A percentile compares a stretch with the other conserved stretches of the same genome.
Conservation (phyloP, 371 early-diverging fungal species). For the Mortierella sp. region DNA sequence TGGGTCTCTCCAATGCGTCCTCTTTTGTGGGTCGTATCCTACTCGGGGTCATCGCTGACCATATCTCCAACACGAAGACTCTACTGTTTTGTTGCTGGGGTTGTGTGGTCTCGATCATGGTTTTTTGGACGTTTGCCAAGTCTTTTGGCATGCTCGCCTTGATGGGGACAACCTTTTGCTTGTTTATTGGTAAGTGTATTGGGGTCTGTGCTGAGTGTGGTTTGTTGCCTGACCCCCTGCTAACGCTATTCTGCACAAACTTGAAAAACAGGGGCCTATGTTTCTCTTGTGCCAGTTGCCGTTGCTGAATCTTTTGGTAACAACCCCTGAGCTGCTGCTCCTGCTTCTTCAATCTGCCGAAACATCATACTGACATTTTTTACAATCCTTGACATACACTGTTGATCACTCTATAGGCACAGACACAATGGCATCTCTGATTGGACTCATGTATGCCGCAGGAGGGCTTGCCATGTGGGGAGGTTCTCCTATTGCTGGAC, state of each 20-base stretch:
- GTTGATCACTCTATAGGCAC: too few relatives aligned
- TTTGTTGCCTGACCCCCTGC: too few relatives aligned
- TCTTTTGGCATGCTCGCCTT: slow-evolving; percentile 57
- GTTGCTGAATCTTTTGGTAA: slow-evolving; percentile 64
- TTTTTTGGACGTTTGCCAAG: slow-evolving; percentile 71
- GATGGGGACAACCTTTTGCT: slow-evolving; percentile 69
- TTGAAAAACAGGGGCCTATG: slow-evolving; percentile 61
- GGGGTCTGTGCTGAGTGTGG: too few relatives aligned
- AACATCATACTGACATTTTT: too few relatives aligned
- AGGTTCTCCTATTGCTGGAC: slow-evolving; percentile 59
- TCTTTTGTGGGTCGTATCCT: slow-evolving; percentile 65
- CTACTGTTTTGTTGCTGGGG: slow-evolving; percentile 54
- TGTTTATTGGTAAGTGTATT: slow-evolving; percentile 35
- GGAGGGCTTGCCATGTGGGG: slow-evolving; percentile 51
- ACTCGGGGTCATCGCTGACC: slow-evolving; percentile 62
- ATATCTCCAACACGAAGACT: slow-evolving; percentile 66
- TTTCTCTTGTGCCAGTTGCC: slow-evolving; percentile 59
- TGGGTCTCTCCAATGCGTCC: slow-evolving; percentile 64
- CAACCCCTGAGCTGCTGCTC: too few relatives aligned
- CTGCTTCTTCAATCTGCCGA: too few relatives aligned
- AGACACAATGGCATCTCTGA: slow-evolving; percentile 15
- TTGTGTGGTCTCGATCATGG: slow-evolving; percentile 57
- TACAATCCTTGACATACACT: too few relatives aligned
- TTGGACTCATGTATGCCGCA: slow-evolving; percentile 56
- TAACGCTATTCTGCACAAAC: too few relatives aligned